These are phyloP conservation scores for Apiospora koreana DNA, from an alignment of 2,329 filamentous ascomycete genomes.

Conservation along the genomic window DNA sequence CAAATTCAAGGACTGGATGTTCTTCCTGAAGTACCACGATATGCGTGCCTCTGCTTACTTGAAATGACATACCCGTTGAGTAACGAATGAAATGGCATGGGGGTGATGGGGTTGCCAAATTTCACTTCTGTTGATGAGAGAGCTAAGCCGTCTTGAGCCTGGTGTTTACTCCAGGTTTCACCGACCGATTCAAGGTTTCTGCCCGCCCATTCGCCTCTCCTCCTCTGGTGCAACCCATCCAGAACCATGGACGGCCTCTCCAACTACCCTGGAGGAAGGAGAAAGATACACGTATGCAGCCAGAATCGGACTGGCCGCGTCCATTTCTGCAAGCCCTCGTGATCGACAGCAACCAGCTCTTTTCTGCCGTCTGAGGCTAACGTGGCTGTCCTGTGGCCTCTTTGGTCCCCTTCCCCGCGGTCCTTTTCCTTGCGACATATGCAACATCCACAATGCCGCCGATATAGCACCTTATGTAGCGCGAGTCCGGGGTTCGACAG, in stretches of 20 bases:
- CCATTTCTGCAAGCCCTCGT: slow-evolving; percentile 6
- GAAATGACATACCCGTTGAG: background rate
- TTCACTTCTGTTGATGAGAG: background rate
- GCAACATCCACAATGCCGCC: slow-evolving; percentile 3
- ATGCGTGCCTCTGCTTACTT: background rate
- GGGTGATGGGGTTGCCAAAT: background rate
- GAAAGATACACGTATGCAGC: background rate
- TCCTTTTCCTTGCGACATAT: background rate
- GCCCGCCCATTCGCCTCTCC: background rate
- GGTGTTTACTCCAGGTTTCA: slow-evolving; percentile 4
- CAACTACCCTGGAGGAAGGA: background rate
- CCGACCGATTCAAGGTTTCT: background rate
- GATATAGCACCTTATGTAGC: slow-evolving; percentile 3
- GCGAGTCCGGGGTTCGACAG: background rate
- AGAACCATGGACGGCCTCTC: background rate
- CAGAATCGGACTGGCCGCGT: slow-evolving; percentile 2
- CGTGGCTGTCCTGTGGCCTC: background rate
- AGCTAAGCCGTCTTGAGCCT: slow-evolving; percentile 3
- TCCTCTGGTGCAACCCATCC: slow-evolving; percentile 4
- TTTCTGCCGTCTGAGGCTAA: background rate
- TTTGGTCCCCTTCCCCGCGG: background rate
- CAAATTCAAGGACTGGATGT: too few species aligned
- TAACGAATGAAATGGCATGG: background rate
- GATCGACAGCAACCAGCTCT: slow-evolving; percentile 1
- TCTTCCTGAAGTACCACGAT: background rate